phyloP scores from a whole-genome alignment of 805 yeast species.

The Saturnispora sanitii region DNA sequence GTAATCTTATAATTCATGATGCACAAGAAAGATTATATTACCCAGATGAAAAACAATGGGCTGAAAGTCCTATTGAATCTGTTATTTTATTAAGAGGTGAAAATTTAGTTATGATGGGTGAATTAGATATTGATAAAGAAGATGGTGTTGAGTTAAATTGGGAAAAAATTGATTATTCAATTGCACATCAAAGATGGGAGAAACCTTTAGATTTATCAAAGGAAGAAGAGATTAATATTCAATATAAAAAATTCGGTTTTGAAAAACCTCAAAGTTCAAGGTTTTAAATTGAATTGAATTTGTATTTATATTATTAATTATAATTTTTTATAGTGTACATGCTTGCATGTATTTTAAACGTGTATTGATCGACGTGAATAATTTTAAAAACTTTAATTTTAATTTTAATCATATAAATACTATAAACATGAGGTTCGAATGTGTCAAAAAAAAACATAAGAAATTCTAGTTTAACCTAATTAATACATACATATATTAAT shows the following conservation, averaged over 20 bases:
- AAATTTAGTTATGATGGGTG: conserved; percentile 89
- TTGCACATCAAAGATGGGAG: conserved; percentile 40
- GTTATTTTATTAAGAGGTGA: conserved; percentile 91
- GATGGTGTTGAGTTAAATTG: conserved; percentile 54
- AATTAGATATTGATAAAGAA: conserved; percentile 80
- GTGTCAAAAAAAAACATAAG: too few relatives aligned
- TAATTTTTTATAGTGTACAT: too few relatives aligned
- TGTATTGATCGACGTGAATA: too few relatives aligned
- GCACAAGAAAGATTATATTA: conserved; percentile 77
- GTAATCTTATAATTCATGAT: conserved; percentile 87
- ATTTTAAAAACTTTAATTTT: too few relatives aligned
- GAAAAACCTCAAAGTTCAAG: conserved; percentile 3
- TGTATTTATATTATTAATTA: too few relatives aligned
- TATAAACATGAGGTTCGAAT: too few relatives aligned
- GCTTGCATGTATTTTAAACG: too few relatives aligned
- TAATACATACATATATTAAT: background rate
- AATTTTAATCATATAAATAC: too few relatives aligned
- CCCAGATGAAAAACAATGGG: conserved; percentile 42
- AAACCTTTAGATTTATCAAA: conserved; percentile 4
- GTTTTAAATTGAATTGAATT: conserved; percentile 1
- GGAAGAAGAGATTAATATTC: background rate
- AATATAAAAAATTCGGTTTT: conserved; percentile 2
- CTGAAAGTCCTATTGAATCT: conserved; percentile 54
- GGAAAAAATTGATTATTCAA: conserved; percentile 47
- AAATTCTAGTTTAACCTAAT: too few relatives aligned